A percentile compares a stretch with the other conserved stretches of the same genome.
Conservation (phyloP, 306 rosid genomes). For the Malus orientalis region DNA sequence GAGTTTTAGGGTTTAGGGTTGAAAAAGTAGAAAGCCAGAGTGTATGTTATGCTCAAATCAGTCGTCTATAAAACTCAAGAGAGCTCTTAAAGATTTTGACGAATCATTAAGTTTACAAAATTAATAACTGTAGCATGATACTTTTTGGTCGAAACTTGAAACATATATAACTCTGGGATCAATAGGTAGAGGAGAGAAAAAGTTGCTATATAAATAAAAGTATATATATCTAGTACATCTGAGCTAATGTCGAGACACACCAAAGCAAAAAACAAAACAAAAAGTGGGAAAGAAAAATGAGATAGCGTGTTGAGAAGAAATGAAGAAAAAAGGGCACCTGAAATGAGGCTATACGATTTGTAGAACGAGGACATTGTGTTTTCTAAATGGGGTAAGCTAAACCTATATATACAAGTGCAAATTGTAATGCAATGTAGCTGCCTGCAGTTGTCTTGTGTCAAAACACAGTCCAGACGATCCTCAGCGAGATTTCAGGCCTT, state of each 20-base stretch:
- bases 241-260: neutral
- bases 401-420: neutral
- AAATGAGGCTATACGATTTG: conserved; percentile 24
- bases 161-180: neutral
- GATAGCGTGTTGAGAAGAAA: conserved; percentile 6
- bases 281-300: neutral
- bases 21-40: too few relatives aligned
- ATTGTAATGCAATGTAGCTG: conserved; percentile 14
- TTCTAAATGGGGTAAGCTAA: conserved; percentile 28
- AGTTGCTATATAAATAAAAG: neutral
- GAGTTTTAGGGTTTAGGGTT: too few relatives aligned
- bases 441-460: neutral
- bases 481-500: conserved; percentile 39
- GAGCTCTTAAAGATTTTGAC: neutral
- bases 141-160: neutral
- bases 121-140: neutral
- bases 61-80: too few relatives aligned
- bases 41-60: too few relatives aligned
- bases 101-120: neutral
- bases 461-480: neutral
- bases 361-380: conserved; percentile 15
- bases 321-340: conserved; percentile 1
- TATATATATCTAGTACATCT: neutral
- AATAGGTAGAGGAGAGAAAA: neutral
- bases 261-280: neutral